Base-by-base conservation (phyloP, 768 basidiomycete genomes). In the Mycena kentingensis region DNA sequence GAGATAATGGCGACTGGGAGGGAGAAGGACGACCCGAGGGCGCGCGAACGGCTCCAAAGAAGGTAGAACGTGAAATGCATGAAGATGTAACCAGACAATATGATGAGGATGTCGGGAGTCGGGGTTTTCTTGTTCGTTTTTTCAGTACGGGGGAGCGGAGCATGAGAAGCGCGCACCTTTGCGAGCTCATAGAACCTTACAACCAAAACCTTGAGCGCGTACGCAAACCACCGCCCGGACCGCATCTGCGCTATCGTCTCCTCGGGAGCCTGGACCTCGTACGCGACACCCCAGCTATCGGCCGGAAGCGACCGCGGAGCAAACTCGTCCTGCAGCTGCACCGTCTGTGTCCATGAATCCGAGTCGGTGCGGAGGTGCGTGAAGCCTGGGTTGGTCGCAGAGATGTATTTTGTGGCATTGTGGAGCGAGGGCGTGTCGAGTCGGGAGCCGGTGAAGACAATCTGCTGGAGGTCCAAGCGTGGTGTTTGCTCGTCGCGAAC, bases 21-120 rank as follows among this genome's bases (percentile, higher is more conserved):
- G 70, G 75, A 78, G 65, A 82, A 81, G 49, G 75, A 78, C n/a
- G 78, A 74, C 72, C 93, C 93, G 26, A 99, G 80, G 18, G 86
- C 84, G 22, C 96, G 84, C 55, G 94, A 93, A 57, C 90, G 89
- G 58, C 88, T 75, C 73, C 96, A 88, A 46, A 98, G 81, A 46
- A 93, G 86, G 67, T 94, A 84, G 73, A 99, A 98, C 2, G 95
- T 96, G 5, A 78, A 80, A 73, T 98, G 94, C 97, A 99, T 98
- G 42, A 98, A 79, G 47, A 95, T 71, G 68, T 98, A 98, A 15
- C 96, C 97, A 12, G 90, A 78, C n/a, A 98, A 81, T 61, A 99
- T 93, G 57, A 98, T 84, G 48, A 96, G 76, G 63, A 99, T 98
- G 70, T 99, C 97, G 21, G 95, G 82, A 1, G 93, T 94, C 70